Percentiles rank a stretch among this genome's conserved stretches.
phyloP scores from a whole-genome alignment of 106 monocot genomes.

The Vanilla planifolia region DNA sequence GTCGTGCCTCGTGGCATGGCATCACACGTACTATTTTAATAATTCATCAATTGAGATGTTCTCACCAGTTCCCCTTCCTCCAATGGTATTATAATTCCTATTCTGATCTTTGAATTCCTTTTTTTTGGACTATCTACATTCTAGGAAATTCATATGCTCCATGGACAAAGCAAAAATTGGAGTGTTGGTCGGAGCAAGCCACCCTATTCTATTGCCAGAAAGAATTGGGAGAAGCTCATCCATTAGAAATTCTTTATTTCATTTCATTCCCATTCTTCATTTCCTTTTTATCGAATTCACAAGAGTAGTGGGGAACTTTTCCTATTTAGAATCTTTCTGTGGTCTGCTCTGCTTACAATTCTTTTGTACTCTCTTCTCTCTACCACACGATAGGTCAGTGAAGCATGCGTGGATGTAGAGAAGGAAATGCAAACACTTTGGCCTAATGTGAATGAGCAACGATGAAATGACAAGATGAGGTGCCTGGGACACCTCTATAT shows the following conservation, averaged over 20 bases:
- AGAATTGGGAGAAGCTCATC: constrained; percentile 8
- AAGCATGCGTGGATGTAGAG: constrained; percentile 10
- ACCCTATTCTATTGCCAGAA: neutral
- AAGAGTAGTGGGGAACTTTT: too few relatives aligned
- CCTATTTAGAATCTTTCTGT: too few relatives aligned
- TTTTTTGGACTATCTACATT: neutral
- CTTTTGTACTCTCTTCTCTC: too few relatives aligned
- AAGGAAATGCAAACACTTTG: constrained; percentile 14
- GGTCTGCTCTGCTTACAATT: too few relatives aligned
- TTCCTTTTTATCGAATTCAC: too few relatives aligned
- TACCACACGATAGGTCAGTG: constrained; percentile 5
- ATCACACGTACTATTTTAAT: too few relatives aligned
- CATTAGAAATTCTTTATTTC: constrained; percentile 2
- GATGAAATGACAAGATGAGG: constrained; percentile 19
- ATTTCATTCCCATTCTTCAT: neutral
- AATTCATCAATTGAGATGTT: too few relatives aligned
- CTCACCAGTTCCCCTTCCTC: too few relatives aligned
- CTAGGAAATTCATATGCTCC: neutral
- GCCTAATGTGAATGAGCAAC: constrained; percentile 12
- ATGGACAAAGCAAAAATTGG: constrained; percentile 1
- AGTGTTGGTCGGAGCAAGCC: constrained; percentile 6
- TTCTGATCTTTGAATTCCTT: neutral
- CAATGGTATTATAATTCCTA: too few relatives aligned
- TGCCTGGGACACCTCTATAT: constrained; percentile 6
- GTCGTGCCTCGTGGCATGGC: too few relatives aligned